These are phyloP conservation scores for Neurospora sp. DNA, from an alignment of 495 filamentous ascomycete species.

Conservation along the genomic window DNA sequence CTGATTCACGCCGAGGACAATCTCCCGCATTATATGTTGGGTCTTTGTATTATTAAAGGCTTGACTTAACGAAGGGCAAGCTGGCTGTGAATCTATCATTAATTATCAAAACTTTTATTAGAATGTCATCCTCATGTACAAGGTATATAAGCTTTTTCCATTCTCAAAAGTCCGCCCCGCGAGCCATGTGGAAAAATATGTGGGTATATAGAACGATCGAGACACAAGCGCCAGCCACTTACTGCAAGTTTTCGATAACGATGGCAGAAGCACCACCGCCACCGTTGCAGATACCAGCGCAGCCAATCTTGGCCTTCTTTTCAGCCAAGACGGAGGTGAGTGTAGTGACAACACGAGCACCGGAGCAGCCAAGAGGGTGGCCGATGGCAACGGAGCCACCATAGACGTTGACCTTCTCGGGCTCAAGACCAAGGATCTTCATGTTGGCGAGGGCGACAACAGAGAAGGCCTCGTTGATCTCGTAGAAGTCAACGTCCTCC, in stretches of 20 bases:
- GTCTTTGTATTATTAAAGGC: conserved; percentile 10
- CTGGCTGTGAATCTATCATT: conserved; percentile 11
- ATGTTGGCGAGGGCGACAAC: conserved; percentile 94
- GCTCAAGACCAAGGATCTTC: conserved; percentile 68
- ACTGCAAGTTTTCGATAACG: conserved; percentile 65
- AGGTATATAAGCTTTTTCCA: not conserved
- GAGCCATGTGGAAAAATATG: not conserved
- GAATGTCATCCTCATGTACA: conserved; percentile 2
- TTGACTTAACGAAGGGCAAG: conserved; percentile 9
- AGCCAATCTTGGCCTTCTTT: conserved; percentile 85
- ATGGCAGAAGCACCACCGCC: conserved; percentile 89
- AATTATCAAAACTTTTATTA: conserved; percentile 7
- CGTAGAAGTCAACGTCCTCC: conserved; percentile 76
- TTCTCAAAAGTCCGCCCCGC: not conserved
- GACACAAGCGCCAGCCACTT: conserved; percentile 16
- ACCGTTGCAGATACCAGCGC: conserved; percentile 94
- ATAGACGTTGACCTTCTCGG: conserved; percentile 89
- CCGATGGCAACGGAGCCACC: conserved; percentile 94
- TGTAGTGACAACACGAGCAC: conserved; percentile 88
- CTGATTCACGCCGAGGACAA: not conserved
- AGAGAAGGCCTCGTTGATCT: conserved; percentile 98
- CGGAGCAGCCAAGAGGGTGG: conserved; percentile 87
- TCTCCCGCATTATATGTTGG: not conserved
- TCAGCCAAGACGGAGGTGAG: conserved; percentile 80
- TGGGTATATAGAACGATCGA: not conserved